phyloP scores from a whole-genome alignment of 352 stramenopile species.

The Phytopythium helicoides region DNA sequence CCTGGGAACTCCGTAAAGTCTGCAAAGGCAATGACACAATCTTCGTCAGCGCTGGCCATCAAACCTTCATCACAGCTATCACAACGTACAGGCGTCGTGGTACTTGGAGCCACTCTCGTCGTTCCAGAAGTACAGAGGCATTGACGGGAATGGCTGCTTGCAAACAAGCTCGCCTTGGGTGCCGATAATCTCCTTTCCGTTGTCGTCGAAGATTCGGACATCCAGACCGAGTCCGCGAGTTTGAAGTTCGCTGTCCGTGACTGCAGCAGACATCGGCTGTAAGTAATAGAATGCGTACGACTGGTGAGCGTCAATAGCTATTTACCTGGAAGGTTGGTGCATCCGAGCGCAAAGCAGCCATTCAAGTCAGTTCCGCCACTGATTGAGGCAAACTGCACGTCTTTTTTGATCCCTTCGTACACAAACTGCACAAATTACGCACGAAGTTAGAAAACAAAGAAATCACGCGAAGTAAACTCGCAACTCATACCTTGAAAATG shows the following conservation, averaged over 20 bases:
- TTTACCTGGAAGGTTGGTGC: conserved; percentile 65
- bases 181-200: conserved; percentile 42
- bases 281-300: background rate
- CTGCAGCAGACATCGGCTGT: conserved; percentile 9
- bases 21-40: conserved; percentile 12
- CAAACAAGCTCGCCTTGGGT: conserved; percentile 67
- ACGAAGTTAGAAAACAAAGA: background rate
- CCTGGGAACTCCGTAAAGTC: conserved; percentile 79
- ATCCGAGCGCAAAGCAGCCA: conserved; percentile 73
- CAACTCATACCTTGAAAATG: conserved; percentile 53
- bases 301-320: conserved; percentile 1
- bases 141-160: conserved; percentile 80
- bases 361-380: conserved; percentile 85
- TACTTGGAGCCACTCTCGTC: conserved; percentile 77
- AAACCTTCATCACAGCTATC: background rate
- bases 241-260: conserved; percentile 79
- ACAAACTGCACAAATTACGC: conserved; percentile 61
- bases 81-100: conserved; percentile 60
- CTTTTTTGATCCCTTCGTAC: conserved; percentile 67
- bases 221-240: conserved; percentile 78
- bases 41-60: background rate
- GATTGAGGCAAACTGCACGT: conserved; percentile 82
- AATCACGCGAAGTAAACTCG: too few relatives aligned
- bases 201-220: conserved; percentile 70
- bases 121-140: conserved; percentile 82